Conservation (phyloP, 1,284 basidiomycete species). For the Uromyces viciae-fabae region DNA sequence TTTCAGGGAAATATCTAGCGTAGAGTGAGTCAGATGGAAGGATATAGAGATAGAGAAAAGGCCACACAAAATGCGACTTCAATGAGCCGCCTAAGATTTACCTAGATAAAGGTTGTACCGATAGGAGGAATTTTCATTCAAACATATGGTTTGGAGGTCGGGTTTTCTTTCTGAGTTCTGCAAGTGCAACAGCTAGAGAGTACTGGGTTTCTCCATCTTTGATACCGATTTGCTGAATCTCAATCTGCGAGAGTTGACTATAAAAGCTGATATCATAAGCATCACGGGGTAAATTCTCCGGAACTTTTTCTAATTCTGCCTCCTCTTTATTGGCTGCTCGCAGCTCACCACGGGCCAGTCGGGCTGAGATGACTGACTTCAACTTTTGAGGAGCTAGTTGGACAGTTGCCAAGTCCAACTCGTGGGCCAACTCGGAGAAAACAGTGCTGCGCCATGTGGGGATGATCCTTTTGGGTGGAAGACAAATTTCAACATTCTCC, state of each 20-base stretch:
- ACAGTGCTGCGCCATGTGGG: not conserved
- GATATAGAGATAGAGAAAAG: too few relatives aligned
- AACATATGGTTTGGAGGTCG: not conserved
- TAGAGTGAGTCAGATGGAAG: too few relatives aligned
- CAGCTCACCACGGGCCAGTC: not conserved
- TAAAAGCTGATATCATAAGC: not conserved
- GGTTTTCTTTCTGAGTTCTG: not conserved
- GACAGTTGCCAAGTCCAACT: not conserved
- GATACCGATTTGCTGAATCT: constrained; percentile 11
- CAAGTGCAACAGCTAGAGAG: not conserved
- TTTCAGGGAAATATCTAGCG: too few relatives aligned
- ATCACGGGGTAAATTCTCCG: not conserved
- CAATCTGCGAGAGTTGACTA: not conserved
- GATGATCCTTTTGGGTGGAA: not conserved
- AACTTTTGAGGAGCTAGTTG: not conserved
- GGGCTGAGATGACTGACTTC: not conserved
- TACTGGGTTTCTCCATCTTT: not conserved
- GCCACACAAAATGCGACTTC: too few relatives aligned
- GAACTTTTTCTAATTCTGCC: not conserved
- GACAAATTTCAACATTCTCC: not conserved
- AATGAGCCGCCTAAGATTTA: too few relatives aligned
- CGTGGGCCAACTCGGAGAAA: not conserved
- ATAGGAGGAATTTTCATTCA: not conserved
- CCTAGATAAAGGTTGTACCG: too few relatives aligned
- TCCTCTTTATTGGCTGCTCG: not conserved